phyloP scores from a whole-genome alignment of 768 basidiomycete genomes.

The Psilocybe cyanescens region DNA sequence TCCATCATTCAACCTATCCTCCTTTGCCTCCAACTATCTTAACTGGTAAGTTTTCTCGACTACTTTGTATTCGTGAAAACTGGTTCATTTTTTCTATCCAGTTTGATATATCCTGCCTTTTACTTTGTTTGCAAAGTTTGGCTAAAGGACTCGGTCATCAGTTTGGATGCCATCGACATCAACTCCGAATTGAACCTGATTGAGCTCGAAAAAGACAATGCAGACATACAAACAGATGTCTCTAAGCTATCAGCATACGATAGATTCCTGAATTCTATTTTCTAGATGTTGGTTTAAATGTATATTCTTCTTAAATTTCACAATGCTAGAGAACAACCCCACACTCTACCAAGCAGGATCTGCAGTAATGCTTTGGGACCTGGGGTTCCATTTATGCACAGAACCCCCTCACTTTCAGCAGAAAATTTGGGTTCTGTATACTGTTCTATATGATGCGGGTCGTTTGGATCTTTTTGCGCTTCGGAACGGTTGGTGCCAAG shows the following conservation, averaged over 20 bases:
- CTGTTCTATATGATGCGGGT: conserved; percentile 1
- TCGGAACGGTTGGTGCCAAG: conserved; percentile 68
- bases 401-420: conserved; percentile 33
- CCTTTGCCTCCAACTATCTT: conserved; percentile 33
- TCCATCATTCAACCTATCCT: conserved; percentile 24
- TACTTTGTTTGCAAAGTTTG: conserved; percentile 31
- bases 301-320: not conserved
- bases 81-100: conserved; percentile 2
- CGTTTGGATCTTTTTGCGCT: conserved; percentile 43
- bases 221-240: not conserved
- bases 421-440: not conserved
- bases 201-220: conserved; percentile 16
- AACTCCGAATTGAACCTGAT: conserved; percentile 24
- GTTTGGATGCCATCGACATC: conserved; percentile 28
- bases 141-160: conserved; percentile 23
- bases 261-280: conserved; percentile 25
- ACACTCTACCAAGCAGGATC: conserved; percentile 57
- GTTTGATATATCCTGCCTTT: conserved; percentile 29
- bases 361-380: conserved; percentile 55
- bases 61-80: not conserved
- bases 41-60: conserved; percentile 26
- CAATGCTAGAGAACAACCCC: conserved; percentile 40
- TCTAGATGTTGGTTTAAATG: conserved; percentile 12
- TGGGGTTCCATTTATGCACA: conserved; percentile 64
- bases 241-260: conserved; percentile 19